phyloP scores from a whole-genome alignment of 23 red algal genomes.

The Gracilaria gracilis region DNA sequence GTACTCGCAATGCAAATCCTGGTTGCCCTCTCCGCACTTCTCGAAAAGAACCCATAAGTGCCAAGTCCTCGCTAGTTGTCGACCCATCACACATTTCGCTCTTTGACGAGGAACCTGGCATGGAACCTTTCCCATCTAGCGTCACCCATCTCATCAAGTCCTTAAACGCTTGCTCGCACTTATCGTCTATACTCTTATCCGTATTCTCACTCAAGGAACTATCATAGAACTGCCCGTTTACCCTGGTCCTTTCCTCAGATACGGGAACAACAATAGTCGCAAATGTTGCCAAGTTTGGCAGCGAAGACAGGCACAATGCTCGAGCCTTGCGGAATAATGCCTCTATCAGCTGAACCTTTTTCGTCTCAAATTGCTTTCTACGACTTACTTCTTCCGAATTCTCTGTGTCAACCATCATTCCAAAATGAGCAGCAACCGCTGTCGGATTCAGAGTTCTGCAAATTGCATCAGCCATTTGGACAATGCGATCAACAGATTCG shows the following conservation, averaged over 20 bases:
- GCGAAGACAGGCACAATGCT: slow-evolving; percentile 34
- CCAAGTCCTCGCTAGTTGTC: slow-evolving; percentile 48
- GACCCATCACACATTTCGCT: slow-evolving; percentile 42
- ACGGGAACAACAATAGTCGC: too few species aligned
- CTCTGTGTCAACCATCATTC: slow-evolving; percentile 66
- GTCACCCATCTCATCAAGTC: slow-evolving; percentile 60
- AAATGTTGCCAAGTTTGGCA: not conserved
- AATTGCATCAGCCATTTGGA: slow-evolving; percentile 36
- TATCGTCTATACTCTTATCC: not conserved
- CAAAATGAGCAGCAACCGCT: slow-evolving; percentile 74
- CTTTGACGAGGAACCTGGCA: slow-evolving; percentile 28
- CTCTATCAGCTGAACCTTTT: slow-evolving; percentile 42
- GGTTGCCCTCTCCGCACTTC: slow-evolving; percentile 39
- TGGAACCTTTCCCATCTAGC: slow-evolving; percentile 57
- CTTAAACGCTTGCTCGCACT: slow-evolving; percentile 58
- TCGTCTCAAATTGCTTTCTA: slow-evolving; percentile 69
- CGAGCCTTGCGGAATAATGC: slow-evolving; percentile 69
- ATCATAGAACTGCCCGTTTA: not conserved
- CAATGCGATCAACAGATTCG: slow-evolving; percentile 21
- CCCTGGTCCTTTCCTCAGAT: not conserved
- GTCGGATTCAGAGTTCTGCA: slow-evolving; percentile 27
- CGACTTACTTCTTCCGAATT: slow-evolving; percentile 21
- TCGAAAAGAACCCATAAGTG: slow-evolving; percentile 27
- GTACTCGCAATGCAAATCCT: slow-evolving; percentile 43
- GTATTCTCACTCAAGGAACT: slow-evolving; percentile 8